Evolutionary conservation across 106 monocot species (phyloP).

Genomic region (Dendrobium huoshanense): DNA sequence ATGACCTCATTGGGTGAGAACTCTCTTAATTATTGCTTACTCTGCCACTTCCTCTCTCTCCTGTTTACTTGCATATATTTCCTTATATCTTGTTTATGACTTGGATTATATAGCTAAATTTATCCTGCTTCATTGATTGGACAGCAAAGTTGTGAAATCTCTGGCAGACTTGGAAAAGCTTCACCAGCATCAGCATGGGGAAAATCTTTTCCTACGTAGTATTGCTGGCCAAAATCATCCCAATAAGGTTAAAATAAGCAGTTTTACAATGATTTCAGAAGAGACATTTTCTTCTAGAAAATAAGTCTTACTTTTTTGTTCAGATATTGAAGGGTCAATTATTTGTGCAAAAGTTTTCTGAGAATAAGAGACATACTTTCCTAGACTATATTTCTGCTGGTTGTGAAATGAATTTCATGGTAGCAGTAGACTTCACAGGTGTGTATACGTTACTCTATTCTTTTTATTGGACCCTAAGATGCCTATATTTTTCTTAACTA

Average conservation of each 20-base stretch:
- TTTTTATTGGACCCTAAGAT: constrained; percentile 55
- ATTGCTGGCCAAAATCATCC: constrained; percentile 23
- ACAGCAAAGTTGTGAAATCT: constrained; percentile 83
- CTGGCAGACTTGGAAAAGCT: constrained; percentile 69
- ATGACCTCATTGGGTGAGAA: constrained; percentile 84
- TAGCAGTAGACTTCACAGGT: constrained; percentile 31
- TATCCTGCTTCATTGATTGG: constrained; percentile 6
- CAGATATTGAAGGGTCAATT: constrained; percentile 72
- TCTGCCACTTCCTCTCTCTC: not conserved
- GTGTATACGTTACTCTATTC: constrained; percentile 33
- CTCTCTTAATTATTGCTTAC: not conserved
- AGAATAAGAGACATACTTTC: constrained; percentile 53
- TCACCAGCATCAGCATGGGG: constrained; percentile 41
- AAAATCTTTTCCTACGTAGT: constrained; percentile 58
- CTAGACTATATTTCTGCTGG: constrained; percentile 87
- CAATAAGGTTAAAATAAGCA: constrained; percentile 41
- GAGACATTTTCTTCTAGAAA: not conserved
- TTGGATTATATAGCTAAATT: not conserved
- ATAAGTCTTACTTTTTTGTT: not conserved
- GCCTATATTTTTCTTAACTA: not conserved
- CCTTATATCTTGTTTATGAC: no score
- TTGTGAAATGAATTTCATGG: constrained; percentile 68
- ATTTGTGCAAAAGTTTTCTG: constrained; percentile 61
- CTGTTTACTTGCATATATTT: not conserved
- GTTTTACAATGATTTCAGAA: not conserved